A percentile compares a stretch with the other conserved stretches of the same genome.
These are phyloP conservation scores for Lichtheimia ramosa DNA, from an alignment of 371 early-diverging fungal species.

Conservation along the genomic window DNA sequence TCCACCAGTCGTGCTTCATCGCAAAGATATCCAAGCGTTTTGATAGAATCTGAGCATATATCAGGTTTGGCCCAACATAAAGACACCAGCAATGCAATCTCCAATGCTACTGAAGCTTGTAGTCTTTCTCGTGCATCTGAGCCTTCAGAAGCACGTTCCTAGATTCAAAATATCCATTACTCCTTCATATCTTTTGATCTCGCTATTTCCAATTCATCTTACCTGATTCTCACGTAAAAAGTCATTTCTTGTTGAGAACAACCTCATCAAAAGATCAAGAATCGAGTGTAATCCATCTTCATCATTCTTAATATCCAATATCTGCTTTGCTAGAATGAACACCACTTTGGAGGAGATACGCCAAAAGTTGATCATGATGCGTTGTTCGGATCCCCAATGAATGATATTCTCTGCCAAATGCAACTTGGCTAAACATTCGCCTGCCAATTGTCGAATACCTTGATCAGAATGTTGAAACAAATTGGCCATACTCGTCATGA, in stretches of 20 bases:
- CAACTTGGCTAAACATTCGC: slow-evolving; percentile 65
- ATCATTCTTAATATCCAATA: slow-evolving; percentile 52
- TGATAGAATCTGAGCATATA: slow-evolving; percentile 58
- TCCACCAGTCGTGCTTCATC: slow-evolving; percentile 60
- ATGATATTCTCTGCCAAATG: slow-evolving; percentile 51
- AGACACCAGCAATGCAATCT: slow-evolving; percentile 72
- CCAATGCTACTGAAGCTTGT: slow-evolving; percentile 71
- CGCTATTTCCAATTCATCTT: neutral
- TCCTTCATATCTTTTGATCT: neutral
- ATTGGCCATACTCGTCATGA: slow-evolving; percentile 63
- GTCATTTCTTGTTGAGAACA: slow-evolving; percentile 64
- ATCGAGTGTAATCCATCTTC: slow-evolving; percentile 57
- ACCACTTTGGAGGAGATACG: slow-evolving; percentile 56
- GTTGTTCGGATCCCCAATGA: slow-evolving; percentile 57
- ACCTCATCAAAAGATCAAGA: slow-evolving; percentile 56
- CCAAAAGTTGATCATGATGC: slow-evolving; percentile 65
- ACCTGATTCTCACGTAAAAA: slow-evolving; percentile 59
- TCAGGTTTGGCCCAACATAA: slow-evolving; percentile 76
- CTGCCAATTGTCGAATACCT: slow-evolving; percentile 64
- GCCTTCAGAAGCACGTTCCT: slow-evolving; percentile 50
- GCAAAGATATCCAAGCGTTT: slow-evolving; percentile 62
- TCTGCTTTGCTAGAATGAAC: slow-evolving; percentile 40
- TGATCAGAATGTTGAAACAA: slow-evolving; percentile 62
- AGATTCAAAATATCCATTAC: neutral
- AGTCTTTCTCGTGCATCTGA: slow-evolving; percentile 64